Conservation (phyloP, 345 rosid genomes). For the Eutrema yunnanense region DNA sequence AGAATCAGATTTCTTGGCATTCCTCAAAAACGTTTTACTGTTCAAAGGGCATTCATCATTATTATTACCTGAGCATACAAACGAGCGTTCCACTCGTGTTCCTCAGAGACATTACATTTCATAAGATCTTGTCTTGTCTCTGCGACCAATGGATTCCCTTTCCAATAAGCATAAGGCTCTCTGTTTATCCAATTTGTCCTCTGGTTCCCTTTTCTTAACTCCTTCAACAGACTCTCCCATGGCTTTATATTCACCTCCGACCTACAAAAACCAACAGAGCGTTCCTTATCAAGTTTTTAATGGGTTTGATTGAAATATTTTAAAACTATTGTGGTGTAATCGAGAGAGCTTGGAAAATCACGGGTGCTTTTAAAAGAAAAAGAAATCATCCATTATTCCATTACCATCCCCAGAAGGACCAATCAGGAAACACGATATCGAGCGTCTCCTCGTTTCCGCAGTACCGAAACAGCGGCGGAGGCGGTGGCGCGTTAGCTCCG, state of each 20-base stretch:
- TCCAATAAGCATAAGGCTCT: slow-evolving; percentile 84
- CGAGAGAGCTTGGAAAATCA: neutral
- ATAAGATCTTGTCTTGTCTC: slow-evolving; percentile 60
- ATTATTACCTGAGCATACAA: slow-evolving; percentile 54
- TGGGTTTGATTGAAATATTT: neutral
- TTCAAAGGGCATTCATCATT: neutral
- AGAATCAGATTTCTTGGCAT: neutral
- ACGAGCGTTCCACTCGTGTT: slow-evolving; percentile 89
- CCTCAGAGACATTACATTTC: slow-evolving; percentile 60
- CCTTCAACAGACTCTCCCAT: slow-evolving; percentile 51
- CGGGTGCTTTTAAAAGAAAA: neutral
- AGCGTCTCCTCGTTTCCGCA: slow-evolving; percentile 48
- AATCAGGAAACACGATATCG: slow-evolving; percentile 76
- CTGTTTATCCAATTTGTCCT: slow-evolving; percentile 51
- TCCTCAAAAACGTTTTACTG: neutral
- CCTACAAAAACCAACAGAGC: slow-evolving; percentile 32
- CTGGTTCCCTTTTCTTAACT: slow-evolving; percentile 48
- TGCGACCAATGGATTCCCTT: slow-evolving; percentile 82
- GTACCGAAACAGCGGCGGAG: slow-evolving; percentile 75
- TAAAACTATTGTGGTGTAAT: neutral
- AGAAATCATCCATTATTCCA: slow-evolving; percentile 21
- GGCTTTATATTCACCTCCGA: slow-evolving; percentile 70
- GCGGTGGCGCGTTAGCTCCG: slow-evolving; percentile 36
- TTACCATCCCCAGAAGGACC: slow-evolving; percentile 98
- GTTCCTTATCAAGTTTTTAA: neutral